Evolutionary conservation across 2,329 filamentous ascomycete species (phyloP), one percentile per base, ranked within the genome.

Genomic region (Bipolaris victoriae): DNA sequence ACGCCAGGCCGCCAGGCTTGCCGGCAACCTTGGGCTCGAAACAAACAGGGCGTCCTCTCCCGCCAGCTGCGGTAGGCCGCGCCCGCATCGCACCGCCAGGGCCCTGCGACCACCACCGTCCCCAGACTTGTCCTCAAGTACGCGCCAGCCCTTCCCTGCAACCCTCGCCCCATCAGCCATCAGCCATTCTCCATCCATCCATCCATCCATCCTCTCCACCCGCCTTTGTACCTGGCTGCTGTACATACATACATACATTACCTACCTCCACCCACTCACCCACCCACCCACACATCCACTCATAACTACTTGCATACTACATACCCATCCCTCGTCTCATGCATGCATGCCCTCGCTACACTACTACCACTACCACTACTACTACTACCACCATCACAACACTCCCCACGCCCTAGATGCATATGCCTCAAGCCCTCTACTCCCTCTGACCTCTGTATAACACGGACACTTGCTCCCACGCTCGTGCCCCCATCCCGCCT

Each of bases 311-410:
- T 26, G 6, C 24, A 26, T 26, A 26, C 24, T 7, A 26, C 63
- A 63, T 65, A 63, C 64, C 60, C 67, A 65, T 62, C 55, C 48
- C 64, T 61, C 69, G 57, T 60, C 66, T 70, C 66, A 74, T 77
- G 74, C 74, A 76, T 76, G 74, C 72, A 76, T 74, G 72, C 74
- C 65, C 66, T 62, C 69, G 59, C 26, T 29, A 29, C 26, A 62
- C 67, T 65, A 57, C 57, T 60, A 63, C 71, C 2, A 26, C 71
- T 7, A 26, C 24, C 6, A 26, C 24, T 26, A 24, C 22, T 5
- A 24, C 22, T 4, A 24, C 22, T 24, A 56, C 57, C 20, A 26
- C 24, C 6, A 26, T 3, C 61, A 63, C 71, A 69, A 75, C 64
- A 58, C 71, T 67, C 67, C 66, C 64, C 62, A 70, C 65, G 66